A percentile compares a stretch with the other conserved stretches of the same genome.
Conservation (phyloP, 768 basidiomycete genomes). For the Gloeophyllum trabeum region DNA sequence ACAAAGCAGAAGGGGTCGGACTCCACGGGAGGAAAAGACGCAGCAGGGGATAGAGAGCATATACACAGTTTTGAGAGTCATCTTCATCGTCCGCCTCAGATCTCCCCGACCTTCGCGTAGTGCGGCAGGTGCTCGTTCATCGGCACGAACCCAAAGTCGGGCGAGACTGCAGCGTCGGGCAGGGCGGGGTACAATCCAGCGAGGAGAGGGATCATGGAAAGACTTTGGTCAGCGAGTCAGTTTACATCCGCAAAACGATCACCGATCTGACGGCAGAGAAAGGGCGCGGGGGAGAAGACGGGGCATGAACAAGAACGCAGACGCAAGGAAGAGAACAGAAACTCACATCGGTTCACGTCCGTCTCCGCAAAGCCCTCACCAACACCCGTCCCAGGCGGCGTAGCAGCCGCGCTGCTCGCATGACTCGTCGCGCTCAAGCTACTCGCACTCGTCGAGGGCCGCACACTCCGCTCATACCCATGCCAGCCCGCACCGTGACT, state of each 20-base stretch:
- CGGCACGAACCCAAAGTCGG: slow-evolving; percentile 76
- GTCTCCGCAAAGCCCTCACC: slow-evolving; percentile 45
- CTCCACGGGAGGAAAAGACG: neutral
- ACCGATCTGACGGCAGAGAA: neutral
- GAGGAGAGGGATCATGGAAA: slow-evolving; percentile 3
- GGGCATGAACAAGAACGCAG: slow-evolving; percentile 1
- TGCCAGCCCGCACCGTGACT: neutral
- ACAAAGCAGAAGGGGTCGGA: neutral
- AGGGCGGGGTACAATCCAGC: slow-evolving; percentile 3
- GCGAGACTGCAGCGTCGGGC: slow-evolving; percentile 59
- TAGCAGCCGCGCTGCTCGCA: slow-evolving; percentile 70
- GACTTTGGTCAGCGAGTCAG: slow-evolving; percentile 4
- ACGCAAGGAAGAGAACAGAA: slow-evolving; percentile 5
- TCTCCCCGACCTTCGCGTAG: slow-evolving; percentile 47
- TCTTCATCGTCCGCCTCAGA: neutral
- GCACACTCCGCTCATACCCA: slow-evolving; percentile 29
- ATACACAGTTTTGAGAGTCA: too few relatives aligned
- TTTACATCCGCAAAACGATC: too few relatives aligned
- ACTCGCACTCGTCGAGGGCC: slow-evolving; percentile 72
- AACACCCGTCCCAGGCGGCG: slow-evolving; percentile 55
- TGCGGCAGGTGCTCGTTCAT: slow-evolving; percentile 70
- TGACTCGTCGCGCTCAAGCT: slow-evolving; percentile 74
- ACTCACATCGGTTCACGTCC: slow-evolving; percentile 81
- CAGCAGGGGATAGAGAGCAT: too few relatives aligned
- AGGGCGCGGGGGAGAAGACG: slow-evolving; percentile 8